A percentile compares a stretch with the other conserved stretches of the same genome.
phyloP scores from a whole-genome alignment of 495 filamentous ascomycete genomes.

The Podospora pseudoanserina region DNA sequence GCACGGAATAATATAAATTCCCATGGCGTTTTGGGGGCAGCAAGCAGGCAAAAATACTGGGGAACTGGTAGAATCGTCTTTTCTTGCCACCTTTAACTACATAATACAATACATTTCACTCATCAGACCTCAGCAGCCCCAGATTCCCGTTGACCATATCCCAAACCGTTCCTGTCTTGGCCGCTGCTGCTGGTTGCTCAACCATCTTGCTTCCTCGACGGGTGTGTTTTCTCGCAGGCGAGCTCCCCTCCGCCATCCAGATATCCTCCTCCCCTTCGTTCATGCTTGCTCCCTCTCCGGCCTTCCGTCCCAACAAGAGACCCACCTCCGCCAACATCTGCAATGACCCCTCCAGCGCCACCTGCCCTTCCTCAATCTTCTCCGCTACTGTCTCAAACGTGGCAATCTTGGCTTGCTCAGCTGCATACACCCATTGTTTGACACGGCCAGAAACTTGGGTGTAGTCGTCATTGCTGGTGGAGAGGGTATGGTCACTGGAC shows the following conservation, averaged over 20 bases:
- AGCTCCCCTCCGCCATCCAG: slow-evolving; percentile 31
- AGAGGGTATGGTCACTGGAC: slow-evolving; percentile 23
- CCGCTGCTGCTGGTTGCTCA: slow-evolving; percentile 15
- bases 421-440: slow-evolving; percentile 49
- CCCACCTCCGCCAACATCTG: slow-evolving; percentile 37
- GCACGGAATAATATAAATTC: slow-evolving; percentile 13
- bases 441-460: slow-evolving; percentile 39
- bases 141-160: slow-evolving; percentile 44
- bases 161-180: slow-evolving; percentile 33
- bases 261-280: slow-evolving; percentile 31
- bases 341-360: slow-evolving; percentile 43
- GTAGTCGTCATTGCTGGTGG: slow-evolving; percentile 22
- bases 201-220: slow-evolving; percentile 23
- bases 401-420: slow-evolving; percentile 47
- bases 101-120: not conserved
- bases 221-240: slow-evolving; percentile 30
- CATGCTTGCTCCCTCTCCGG: slow-evolving; percentile 14
- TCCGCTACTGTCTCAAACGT: slow-evolving; percentile 47
- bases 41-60: not conserved
- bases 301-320: slow-evolving; percentile 30
- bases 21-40: not conserved
- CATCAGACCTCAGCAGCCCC: slow-evolving; percentile 35
- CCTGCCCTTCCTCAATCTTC: slow-evolving; percentile 46
- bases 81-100: not conserved
- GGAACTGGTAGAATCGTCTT: not conserved